Evolutionary conservation across 2,329 filamentous ascomycete genomes (phyloP), one percentile per base, ranked within the genome.

Genomic region (Lecanosticta acicola): DNA sequence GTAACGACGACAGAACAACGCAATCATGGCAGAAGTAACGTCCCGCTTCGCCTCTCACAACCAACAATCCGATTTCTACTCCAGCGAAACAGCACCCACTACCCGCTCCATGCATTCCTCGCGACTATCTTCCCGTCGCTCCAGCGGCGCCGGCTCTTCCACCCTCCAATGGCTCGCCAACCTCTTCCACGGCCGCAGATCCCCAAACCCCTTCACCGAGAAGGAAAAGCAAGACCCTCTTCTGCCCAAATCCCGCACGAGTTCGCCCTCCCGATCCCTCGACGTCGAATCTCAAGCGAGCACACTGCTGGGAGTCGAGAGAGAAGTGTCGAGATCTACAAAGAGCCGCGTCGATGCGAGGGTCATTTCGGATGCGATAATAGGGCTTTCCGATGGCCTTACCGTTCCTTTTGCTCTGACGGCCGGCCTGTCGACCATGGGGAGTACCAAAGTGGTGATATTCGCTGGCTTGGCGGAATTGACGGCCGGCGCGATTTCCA

Each of bases 311-410:
- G 40, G 39, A 13, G 32, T 33, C 9, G 41, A 51, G 13, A 9
- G 34, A 7, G 29, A 41, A 35, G 17, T 36, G 36, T 39, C 41
- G 24, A 39, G 32, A 24, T 40, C n/a, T 29, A 11, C 14, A 5
- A 2, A 11, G 32, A 7, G 4, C 33, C 29, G 49, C 50, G 21
- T 53, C 45, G 56, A 58, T 37, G 55, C 60, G 5, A 65, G 71
- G 14, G 68, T 72, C 33, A 64, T 76, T 32, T 72, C 73, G 8
- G 66, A 70, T 51, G 63, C 64, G 5, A 69, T 67, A n/a, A 61
- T 70, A 39, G 68, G 68, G 4, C 54, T 68, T 7, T 67, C 65
- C 10, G 68, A 70, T 47, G 68, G 68, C 16, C 50, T 70, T 43
- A 70, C 68, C 0, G 67, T 70, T 3, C 68, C 67, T 3, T 70